Conservation (phyloP, 495 filamentous ascomycete species). For the Platismatia glauca region DNA sequence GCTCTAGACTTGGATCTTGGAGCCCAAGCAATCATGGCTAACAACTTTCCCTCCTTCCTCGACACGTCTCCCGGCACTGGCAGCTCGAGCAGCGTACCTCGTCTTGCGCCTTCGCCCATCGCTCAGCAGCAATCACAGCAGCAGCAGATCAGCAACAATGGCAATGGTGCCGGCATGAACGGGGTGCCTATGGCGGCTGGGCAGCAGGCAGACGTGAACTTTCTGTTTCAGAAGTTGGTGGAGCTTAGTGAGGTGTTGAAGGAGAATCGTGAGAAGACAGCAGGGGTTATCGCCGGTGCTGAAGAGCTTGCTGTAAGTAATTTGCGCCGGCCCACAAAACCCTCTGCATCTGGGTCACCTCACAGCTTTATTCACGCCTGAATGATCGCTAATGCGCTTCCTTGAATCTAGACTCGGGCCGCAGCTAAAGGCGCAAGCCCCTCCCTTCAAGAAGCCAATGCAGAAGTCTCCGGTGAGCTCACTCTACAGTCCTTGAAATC, state of each 20-base stretch:
- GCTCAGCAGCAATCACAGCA: constrained; percentile 26
- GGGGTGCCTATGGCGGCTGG: constrained; percentile 62
- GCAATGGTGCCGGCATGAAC: constrained; percentile 41
- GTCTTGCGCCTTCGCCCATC: constrained; percentile 21
- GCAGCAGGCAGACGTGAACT: constrained; percentile 80
- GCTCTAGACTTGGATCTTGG: neutral
- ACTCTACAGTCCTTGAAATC: neutral
- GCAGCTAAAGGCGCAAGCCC: constrained; percentile 37
- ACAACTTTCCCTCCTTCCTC: constrained; percentile 25
- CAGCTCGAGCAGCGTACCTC: constrained; percentile 12
- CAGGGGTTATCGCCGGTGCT: constrained; percentile 61
- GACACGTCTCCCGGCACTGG: constrained; percentile 19
- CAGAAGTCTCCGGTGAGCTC: constrained; percentile 38
- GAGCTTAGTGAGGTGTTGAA: constrained; percentile 68
- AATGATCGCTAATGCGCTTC: neutral
- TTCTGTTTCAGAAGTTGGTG: constrained; percentile 74
- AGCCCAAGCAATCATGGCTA: constrained; percentile 11
- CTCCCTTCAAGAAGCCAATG: constrained; percentile 40
- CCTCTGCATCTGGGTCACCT: constrained; percentile 5
- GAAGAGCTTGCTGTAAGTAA: constrained; percentile 48
- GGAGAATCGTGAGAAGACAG: constrained; percentile 67
- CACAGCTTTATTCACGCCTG: neutral
- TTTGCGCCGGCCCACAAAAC: neutral
- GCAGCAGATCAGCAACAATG: constrained; percentile 45
- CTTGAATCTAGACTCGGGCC: constrained; percentile 31